Base-by-base conservation (phyloP, 495 filamentous ascomycete species). In the Penicillium simplicissimum region DNA sequence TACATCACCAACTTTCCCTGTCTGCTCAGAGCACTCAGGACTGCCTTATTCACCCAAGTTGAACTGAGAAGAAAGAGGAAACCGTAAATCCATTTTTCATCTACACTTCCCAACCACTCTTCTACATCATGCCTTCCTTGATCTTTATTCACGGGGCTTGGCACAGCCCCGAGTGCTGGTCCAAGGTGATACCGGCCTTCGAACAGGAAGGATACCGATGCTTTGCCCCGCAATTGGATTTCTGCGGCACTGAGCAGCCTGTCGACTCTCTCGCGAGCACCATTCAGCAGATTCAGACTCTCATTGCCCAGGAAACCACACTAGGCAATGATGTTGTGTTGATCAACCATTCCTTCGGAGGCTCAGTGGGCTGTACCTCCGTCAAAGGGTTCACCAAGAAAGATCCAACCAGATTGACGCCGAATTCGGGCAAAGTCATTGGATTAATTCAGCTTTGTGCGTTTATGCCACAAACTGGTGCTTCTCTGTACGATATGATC, bases 121-220 rank as follows among this genome's bases (percentile, higher is more conserved):
- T 17, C n/a, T 8, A 8, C 10, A 45, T 7, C 8, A 45, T 45
- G 42, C 17, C 42, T 21, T 45, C 42, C 8, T 23, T 45, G 42
- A 45, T 45, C 42, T 45, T 45, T 45, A 9, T 21, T n/a, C 42
- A 45, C 6, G 42, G 42, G 4, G 42, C 42, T 45, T 45, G 42
- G 42, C 42, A 45, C 42, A 21, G 17, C 19, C 42, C 42, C 6
- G 42, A 45, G 42, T 45, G 19, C 42, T 45, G 42, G 42, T 45
- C 42, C 17, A 45, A 45, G 19, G 42, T 45, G 17, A 45, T 45
- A 4, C 42, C 42, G 1, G 42, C 42, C 8, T 33, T 38, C 7
- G n/a, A 59, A 47, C 57, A 59, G 11, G 23, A 43, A 8, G 57
- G 57, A 6, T 59, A 59, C 40, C 57, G 49, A 14, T 59, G 57